Base-by-base conservation (phyloP, 768 basidiomycete genomes). In the Tylopilus sp. region DNA sequence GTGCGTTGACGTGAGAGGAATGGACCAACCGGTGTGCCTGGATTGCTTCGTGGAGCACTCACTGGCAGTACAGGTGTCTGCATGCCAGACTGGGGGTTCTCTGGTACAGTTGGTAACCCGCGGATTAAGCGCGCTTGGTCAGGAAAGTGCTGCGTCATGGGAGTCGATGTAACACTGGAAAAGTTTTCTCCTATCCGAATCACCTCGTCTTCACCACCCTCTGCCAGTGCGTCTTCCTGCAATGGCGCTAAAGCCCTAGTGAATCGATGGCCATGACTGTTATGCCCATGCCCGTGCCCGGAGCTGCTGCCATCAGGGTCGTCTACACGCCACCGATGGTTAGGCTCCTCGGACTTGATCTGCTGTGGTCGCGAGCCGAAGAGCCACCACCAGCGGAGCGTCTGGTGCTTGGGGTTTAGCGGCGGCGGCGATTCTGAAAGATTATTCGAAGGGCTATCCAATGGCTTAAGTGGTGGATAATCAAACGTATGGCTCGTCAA, bases 331-430 rank as follows among this genome's bases (percentile, higher is more conserved):
- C 67, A 69, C 1, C 52, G 49, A 2, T 22, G 41, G 6, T 33
- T 33, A 24, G 69, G 69, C 12, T 63, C 56, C 16, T 50, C 34
- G 17, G 67, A 49, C 37, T 52, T 63, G 56, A 69, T 29, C 51
- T 71, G 56, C 17, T 37, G 50, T 4, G 69, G 67, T 12, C 68
- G 61, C 11, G 63, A 54, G 6, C 65, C 58, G 9, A 71, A 50
- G 24, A 62, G 0, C 48, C 59, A 40, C 63, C 66, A 67, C 63
- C 68, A 65, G 16, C 67, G 65, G 6, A 60, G 24, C 8, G 38
- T 0, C 6, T 17, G 55, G 17, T 33, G 56, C 21, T 37, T 54
- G 10, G 52, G 11, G 4, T 34, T 42, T 1, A n/a, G n/a, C n/a
- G 58, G 44, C 4, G 48, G 54, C 2, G 52, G 58, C 5, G 63